Base-by-base conservation (phyloP, 2,329 filamentous ascomycete species). In the Fusarium foetens region DNA sequence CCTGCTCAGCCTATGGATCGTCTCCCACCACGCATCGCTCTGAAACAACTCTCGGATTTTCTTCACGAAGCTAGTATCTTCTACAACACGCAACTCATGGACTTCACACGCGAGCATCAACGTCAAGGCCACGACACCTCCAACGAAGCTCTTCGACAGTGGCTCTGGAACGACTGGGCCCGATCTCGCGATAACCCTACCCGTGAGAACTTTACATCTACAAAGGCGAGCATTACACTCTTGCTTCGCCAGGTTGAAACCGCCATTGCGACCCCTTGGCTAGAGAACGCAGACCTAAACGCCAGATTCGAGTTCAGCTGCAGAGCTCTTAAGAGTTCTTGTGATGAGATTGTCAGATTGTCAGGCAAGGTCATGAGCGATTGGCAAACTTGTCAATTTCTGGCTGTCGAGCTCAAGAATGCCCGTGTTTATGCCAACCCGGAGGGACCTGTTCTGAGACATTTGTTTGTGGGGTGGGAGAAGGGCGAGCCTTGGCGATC, bases 1-100 rank as follows among this genome's bases (percentile, higher is more conserved):
- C 25, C 33, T 16, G 21, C 42, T n/a, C 62, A 43, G 31, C 54
- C 64, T 39, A 33, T 10, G 35, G 55, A 55, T 25, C 48, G 42
- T 8, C 70, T 73, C n/a, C 71, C 66, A n/a, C 70, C 67, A n/a
- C 71, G 66, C 14, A 58, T 73, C 27, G 70, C 70, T 13, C 53
- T 73, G 25, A 64, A 68, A 14, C 66, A 71, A 55, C 67, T 73
- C 23, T 63, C 67, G 8, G 70, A 73, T 55, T 54, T 49, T 17
- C 58, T 73, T 17, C n/a, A 63, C 19, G 55, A 64, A 23, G 52
- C 62, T 25, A 23, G 21, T 6, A 10, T 54, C 23, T 73, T 73
- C 35, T 73, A 71, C 55, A 43, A 38, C 11, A 43, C 38, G 11
- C 66, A 71, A 17, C 66, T 73, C 45, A n/a, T 46, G 12, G 58